These are phyloP conservation scores for Micractinium conductrix DNA, from an alignment of 139 green algal genomes.

Conservation along the genomic window DNA sequence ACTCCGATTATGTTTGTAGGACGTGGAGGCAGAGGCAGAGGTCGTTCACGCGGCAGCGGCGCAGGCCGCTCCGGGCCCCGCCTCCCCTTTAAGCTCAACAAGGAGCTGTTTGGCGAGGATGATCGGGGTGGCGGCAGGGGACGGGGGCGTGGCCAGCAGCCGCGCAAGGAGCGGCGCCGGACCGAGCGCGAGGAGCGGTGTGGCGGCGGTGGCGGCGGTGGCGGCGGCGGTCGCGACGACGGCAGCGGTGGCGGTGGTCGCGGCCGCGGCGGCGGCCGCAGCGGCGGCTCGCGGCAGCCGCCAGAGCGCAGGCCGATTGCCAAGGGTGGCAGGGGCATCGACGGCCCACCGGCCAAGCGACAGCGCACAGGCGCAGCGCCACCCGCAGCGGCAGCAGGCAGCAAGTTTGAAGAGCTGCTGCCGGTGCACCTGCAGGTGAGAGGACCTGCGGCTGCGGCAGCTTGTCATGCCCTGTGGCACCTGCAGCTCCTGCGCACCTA, in stretches of 20 bases:
- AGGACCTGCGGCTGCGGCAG: neutral
- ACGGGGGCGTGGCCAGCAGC: neutral
- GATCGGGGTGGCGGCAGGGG: neutral
- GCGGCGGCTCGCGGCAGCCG: neutral
- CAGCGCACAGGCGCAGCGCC: neutral
- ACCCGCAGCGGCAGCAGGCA: neutral
- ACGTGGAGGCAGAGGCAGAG: neutral
- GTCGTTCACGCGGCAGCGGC: neutral
- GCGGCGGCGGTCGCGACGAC: neutral
- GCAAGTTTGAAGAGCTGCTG: conserved; percentile 39
- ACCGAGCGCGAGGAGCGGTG: conserved; percentile 18
- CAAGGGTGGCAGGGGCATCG: neutral
- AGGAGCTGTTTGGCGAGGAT: conserved; percentile 34
- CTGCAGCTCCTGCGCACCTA: too few species aligned
- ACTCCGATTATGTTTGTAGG: neutral
- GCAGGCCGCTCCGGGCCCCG: conserved; percentile 1
- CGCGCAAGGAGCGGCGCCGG: conserved; percentile 36
- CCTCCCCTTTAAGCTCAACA: conserved; percentile 42
- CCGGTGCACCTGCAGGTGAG: conserved; percentile 5
- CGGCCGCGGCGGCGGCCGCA: neutral
- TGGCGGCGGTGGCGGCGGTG: neutral
- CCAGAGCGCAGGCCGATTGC: neutral
- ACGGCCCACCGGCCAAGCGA: conserved; percentile 1
- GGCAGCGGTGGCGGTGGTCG: neutral
- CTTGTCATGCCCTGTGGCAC: too few species aligned